Evolutionary conservation across 2,329 filamentous ascomycete species (phyloP), one percentile per base, ranked within the genome.

Genomic region (Leptographium radiaticola): DNA sequence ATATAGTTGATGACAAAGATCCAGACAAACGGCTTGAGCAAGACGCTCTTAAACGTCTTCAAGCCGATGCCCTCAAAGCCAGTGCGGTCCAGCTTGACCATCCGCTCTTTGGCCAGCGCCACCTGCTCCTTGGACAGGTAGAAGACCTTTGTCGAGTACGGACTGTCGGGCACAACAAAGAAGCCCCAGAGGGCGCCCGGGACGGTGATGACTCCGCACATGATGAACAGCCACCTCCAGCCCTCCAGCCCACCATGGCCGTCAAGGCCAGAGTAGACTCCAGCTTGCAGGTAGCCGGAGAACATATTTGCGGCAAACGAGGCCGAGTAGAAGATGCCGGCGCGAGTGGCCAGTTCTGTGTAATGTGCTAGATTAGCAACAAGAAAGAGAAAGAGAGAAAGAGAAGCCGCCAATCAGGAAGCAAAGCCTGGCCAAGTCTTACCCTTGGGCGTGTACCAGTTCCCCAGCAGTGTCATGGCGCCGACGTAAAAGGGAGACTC

Each of bases 171-270:
- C 47, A 65, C 64, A 3, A 76, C 68, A 12, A 75, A 53, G 55
- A 70, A 77, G 0, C 76, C 75, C 12, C 76, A 65, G 9, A 78
- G 56, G 0, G 75, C 48, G 6, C 38, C 36, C 1, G 48, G 48
- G 1, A 31, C 13, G 13, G 36, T 30, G 4, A 50, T 50, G 18
- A 50, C 20, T 10, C 48, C 75, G 55, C 79, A 77, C 16, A 81
- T 75, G 13, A 81, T 74, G 52, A 80, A 81, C 0, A 80, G 63
- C 75, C 71, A 75, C 53, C 69, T 61, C 74, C 6, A 53, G 8
- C 51, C 51, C 6, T 43, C 18, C 13, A 53, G 18, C 3, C 51
- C 51, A 13, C 20, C 56, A 2, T 55, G 54, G n/a, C 51, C 51
- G n/a, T 53, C 42, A 20, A 53, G 20, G 25, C 51, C 51, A 4